Evolutionary conservation across 805 yeast species (phyloP), one percentile per base, ranked within the genome.

Genomic region (Saccharomycopsis oosterbeekiorum): DNA sequence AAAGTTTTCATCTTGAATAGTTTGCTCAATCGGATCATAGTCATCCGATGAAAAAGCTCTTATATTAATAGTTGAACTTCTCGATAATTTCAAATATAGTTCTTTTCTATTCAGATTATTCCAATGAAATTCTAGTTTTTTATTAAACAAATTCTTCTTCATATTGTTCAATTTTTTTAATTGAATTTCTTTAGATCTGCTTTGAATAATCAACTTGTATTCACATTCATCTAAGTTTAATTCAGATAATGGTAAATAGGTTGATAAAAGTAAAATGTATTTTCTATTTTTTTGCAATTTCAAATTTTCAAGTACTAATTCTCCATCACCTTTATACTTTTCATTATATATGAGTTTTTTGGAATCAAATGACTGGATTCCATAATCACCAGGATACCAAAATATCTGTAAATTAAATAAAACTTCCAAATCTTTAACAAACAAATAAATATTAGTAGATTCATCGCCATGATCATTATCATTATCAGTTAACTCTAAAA

Each of bases 191-290:
- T 70, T 29, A 47, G 34, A 47, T 1, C 36, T 40, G 29, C 40
- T 55, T 12, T 39, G 56, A 17, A 56, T 34, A n/a, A 53, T 14
- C 12, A 63, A 24, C 39, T 41, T 42, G 26, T 50, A 60, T 5
- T 42, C 19, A 11, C 63, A 57, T 14, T 24, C 19, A 14, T 36
- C 37, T 8, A 64, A 6, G 4, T 42, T 41, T 19, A 56, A 1
- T 67, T 17, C 15, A 55, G 57, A n/a, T 24, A 62, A 69, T 0
- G 74, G 68, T 3, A 75, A 75, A 65, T 74, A 80, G 0, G 82
- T 75, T 0, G 87, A 83, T 1, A 76, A 68, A 1, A 84, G 71
- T 0, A 80, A 64, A 29, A 78, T 73, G 65, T 83, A 84, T 15
- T 66, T 65, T 1, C 78, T 79, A 0, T 74, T 72, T 1, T 71